Evolutionary conservation across 2,329 filamentous ascomycete species (phyloP), one percentile per base, ranked within the genome.

Genomic region (Dactylellina drechsleri): DNA sequence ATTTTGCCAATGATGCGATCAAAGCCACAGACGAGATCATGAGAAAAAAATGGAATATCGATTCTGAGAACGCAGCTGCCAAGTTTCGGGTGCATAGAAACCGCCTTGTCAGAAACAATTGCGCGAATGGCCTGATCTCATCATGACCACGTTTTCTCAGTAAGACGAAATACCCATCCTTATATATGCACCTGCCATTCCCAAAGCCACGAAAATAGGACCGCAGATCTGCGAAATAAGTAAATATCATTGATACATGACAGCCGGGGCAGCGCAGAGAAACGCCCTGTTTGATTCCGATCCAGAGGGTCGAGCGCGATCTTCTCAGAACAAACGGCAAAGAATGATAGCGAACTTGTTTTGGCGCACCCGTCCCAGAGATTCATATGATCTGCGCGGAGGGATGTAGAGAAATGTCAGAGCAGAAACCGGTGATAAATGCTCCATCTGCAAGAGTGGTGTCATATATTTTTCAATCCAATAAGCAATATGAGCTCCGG

Each of bases 371-470:
- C 26, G 49, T 28, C 13, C 53, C 47, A 58, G 57, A 57, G 66
- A 61, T 18, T 57, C 50, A 16, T 23, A 4, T 66, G 18, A 49
- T 43, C 40, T 57, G 23, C 40, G 50, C 36, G 4, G 49, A 57
- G 50, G 36, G 50, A 26, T 54, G 41, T 47, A 50, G 40, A 59
- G 50, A 62, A 66, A 62, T 28, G 26, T 23, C 54, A 40, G 56
- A 18, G 62, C 49, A 26, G 26, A 40, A 23, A n/a, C 28, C 58
- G 66, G 66, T 41, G 41, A 49, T 58, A 71, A 31, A n/a, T 43
- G 28, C 50, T 53, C 57, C 70, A 67, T 74, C 62, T 75, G 71
- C 71, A 75, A 75, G 71, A 68, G 71, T 75, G 71, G 71, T 56
- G 64, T 75, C 64, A 75, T 54, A 31, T 18, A 16, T 59, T 53